Evolutionary conservation across 345 rosid species (phyloP).

Genomic region (Ceriops zippeliana): DNA sequence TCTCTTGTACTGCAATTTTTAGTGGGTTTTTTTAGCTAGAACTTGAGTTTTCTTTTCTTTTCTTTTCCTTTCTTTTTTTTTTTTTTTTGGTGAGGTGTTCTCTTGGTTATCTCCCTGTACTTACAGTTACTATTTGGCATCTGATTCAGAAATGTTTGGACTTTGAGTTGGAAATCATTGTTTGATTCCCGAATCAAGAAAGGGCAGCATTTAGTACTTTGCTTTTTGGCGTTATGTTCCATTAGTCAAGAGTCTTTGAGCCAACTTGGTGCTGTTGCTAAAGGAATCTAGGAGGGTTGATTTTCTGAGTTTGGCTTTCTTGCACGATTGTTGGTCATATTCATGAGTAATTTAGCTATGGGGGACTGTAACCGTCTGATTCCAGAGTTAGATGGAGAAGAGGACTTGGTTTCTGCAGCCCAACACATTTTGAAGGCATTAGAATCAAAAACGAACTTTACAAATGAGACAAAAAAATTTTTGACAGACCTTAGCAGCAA

Average conservation of each 20-base stretch:
- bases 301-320: background rate
- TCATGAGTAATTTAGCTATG: constrained; percentile 33
- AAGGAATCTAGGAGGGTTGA: background rate
- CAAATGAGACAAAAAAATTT: constrained; percentile 46
- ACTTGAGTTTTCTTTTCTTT: background rate
- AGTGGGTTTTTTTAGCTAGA: background rate
- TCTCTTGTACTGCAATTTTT: background rate
- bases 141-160: background rate
- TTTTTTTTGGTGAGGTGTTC: background rate
- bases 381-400: constrained; percentile 47
- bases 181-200: constrained; percentile 6
- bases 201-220: background rate
- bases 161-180: background rate
- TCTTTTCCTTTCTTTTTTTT: background rate
- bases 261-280: background rate
- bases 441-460: constrained; percentile 53
- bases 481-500: constrained; percentile 57
- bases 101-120: no score
- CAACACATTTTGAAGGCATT: constrained; percentile 50
- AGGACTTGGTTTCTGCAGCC: constrained; percentile 60
- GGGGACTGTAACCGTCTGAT: constrained; percentile 33
- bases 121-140: background rate
- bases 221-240: constrained; percentile 3
- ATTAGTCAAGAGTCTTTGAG: background rate
- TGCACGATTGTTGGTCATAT: background rate